phyloP scores from a whole-genome alignment of 495 filamentous ascomycete genomes.

The Amniculicola lignicola region DNA sequence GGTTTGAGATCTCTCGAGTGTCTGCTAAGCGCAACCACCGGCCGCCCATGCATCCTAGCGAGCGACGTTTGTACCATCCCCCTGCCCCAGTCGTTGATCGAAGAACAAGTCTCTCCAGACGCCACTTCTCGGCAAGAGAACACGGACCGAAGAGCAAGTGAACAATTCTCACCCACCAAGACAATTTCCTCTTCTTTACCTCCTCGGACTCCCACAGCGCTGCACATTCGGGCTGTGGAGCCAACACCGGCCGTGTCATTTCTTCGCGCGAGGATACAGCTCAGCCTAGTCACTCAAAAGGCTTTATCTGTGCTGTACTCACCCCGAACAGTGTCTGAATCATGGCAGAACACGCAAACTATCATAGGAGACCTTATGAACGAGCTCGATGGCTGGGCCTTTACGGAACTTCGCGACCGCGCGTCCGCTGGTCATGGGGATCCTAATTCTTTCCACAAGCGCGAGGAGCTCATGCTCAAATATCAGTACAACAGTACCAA shows the following conservation, averaged over 20 bases:
- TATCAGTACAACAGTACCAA: slow-evolving; percentile 9
- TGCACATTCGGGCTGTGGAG: background rate
- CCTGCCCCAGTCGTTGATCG: slow-evolving; percentile 55
- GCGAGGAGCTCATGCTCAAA: slow-evolving; percentile 5
- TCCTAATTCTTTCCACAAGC: too few relatives aligned
- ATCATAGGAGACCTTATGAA: background rate
- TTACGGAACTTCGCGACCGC: too few relatives aligned
- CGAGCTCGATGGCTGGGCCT: too few relatives aligned
- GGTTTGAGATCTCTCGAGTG: slow-evolving; percentile 58
- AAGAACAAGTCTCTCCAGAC: slow-evolving; percentile 47
- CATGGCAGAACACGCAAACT: slow-evolving; percentile 5
- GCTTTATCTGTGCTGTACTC: slow-evolving; percentile 16
- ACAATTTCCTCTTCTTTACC: background rate
- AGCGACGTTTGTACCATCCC: slow-evolving; percentile 55
- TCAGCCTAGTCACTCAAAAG: slow-evolving; percentile 17
- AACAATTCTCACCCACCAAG: background rate
- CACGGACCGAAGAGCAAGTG: background rate
- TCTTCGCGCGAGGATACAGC: slow-evolving; percentile 8
- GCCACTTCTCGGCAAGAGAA: too few relatives aligned
- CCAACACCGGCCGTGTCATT: background rate
- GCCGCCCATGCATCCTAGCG: slow-evolving; percentile 56
- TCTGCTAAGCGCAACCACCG: slow-evolving; percentile 57
- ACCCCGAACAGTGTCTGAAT: slow-evolving; percentile 7
- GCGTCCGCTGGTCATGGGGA: too few relatives aligned
- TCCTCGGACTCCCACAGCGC: background rate